A percentile compares a stretch with the other conserved stretches of the same genome.
Evolutionary conservation across 352 stramenopile genomes (phyloP).

Genomic region (Phytophthora agathidicida): DNA sequence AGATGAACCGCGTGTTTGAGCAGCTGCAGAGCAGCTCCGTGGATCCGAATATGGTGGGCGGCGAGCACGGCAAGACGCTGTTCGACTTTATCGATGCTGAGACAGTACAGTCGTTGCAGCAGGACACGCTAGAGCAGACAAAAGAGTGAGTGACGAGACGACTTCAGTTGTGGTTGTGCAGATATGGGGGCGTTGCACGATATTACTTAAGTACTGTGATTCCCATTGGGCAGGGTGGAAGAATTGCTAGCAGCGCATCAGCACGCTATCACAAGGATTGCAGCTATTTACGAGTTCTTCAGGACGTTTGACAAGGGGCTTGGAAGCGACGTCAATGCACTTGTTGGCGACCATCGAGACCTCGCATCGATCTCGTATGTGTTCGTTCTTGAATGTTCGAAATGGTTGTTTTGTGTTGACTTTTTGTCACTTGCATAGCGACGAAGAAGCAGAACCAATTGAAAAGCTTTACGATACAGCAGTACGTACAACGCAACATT

Average conservation of each 20-base stretch:
- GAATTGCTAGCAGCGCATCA: constrained; percentile 68
- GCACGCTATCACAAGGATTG: constrained; percentile 64
- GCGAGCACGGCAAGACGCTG: constrained; percentile 70
- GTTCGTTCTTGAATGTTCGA: not conserved
- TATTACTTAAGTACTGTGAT: not conserved
- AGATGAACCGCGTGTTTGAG: constrained; percentile 81
- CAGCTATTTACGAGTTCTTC: constrained; percentile 71
- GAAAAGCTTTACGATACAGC: constrained; percentile 52
- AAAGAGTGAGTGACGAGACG: constrained; percentile 50
- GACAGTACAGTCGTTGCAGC: constrained; percentile 78
- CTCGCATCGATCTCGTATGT: constrained; percentile 31
- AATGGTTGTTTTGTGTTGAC: not conserved
- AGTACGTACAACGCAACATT: constrained; percentile 19
- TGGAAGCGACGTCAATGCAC: constrained; percentile 33
- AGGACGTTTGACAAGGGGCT: constrained; percentile 56
- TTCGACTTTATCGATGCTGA: constrained; percentile 88
- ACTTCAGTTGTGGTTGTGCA: not conserved
- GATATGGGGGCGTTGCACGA: not conserved
- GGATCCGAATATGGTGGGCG: constrained; percentile 59
- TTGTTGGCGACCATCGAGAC: constrained; percentile 39
- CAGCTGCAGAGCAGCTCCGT: constrained; percentile 57
- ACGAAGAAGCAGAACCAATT: constrained; percentile 42
- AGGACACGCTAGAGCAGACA: constrained; percentile 73
- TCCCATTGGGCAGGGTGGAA: constrained; percentile 55
- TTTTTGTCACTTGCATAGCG: constrained; percentile 7